phyloP scores from a whole-genome alignment of 768 basidiomycete species.

The Hericium coralloides region DNA sequence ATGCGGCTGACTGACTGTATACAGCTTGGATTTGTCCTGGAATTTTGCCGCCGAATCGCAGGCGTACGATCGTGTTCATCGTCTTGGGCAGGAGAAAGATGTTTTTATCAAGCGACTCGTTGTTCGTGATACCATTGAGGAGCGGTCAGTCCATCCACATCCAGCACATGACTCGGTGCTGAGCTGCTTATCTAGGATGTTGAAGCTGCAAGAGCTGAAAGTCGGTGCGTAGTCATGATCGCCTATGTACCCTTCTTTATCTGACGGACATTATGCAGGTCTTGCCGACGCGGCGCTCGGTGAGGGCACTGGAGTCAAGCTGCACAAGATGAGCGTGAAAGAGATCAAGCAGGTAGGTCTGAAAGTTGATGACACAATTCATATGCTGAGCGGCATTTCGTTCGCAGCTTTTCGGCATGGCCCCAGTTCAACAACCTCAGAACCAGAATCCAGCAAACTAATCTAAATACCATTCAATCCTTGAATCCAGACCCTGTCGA shows the following conservation, averaged over 20 bases:
- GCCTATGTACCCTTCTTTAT: neutral
- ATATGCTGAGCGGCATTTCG: neutral
- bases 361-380: neutral
- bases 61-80: conserved; percentile 52
- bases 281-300: conserved; percentile 64
- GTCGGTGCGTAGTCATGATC: conserved; percentile 26
- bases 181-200: conserved; percentile 28
- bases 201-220: conserved; percentile 62
- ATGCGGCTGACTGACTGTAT: neutral
- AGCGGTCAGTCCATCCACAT: conserved; percentile 30
- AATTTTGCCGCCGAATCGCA: conserved; percentile 67
- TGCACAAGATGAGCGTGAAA: conserved; percentile 59
- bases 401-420: conserved; percentile 22
- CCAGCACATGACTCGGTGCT: neutral
- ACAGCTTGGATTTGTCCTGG: conserved; percentile 66
- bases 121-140: conserved; percentile 63
- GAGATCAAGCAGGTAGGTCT: conserved; percentile 52
- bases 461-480: no score
- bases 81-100: conserved; percentile 61
- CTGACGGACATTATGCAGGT: conserved; percentile 22
- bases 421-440: neutral
- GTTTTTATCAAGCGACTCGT: conserved; percentile 63
- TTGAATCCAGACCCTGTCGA: no score
- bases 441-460: no score
- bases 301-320: conserved; percentile 52